Evolutionary conservation across 129 eudicot species (phyloP), one percentile per base, ranked within the genome.

Genomic region (Oenanthe sinensis): DNA sequence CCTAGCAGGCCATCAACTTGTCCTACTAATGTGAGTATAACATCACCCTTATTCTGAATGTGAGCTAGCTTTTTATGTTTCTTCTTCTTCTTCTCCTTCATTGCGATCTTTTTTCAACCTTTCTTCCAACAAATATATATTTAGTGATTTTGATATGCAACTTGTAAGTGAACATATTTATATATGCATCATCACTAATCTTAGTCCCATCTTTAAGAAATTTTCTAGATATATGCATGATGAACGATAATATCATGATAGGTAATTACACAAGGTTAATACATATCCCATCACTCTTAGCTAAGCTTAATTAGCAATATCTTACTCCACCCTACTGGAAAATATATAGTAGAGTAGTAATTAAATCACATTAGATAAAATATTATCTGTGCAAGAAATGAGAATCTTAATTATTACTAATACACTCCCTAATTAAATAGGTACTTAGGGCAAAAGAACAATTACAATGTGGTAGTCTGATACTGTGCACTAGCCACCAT

Each of bases 1-100:
- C 86, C 81, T 2, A 22, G 33, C 37, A 78, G 86, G 79, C 86
- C 90, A 70, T 45, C 79, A 22, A 85, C 79, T 76, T 78, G 54
- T 24, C 79, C 82, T 74, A 86, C 80, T 70, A 88, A 92, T 81
- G 96, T 92, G 82, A 68, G 97, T 88, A 30, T 43, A 63, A 22
- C 12, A 10, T 47, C 65, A 22, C 40, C 42, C 58, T 28, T 78
- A 47, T 77, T 55, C 67, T 36, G 17, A 8, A 9, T 39, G 44
- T 39, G 28, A n/a, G 14, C n/a, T n/a, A n/a, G n/a, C 30, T 22
- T 22, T 8, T 8, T 8, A 5, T 22, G 9, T 58, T 60, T 60
- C 5, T 67, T 67, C 72, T 67, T 67, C 72, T 30, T 6, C 43
- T 30, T 67, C 42, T 12, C 30, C 28, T n/a, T n/a, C n/a, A n/a